Conservation (phyloP, 495 filamentous ascomycete genomes). For the Lasiosphaeria ovina region DNA sequence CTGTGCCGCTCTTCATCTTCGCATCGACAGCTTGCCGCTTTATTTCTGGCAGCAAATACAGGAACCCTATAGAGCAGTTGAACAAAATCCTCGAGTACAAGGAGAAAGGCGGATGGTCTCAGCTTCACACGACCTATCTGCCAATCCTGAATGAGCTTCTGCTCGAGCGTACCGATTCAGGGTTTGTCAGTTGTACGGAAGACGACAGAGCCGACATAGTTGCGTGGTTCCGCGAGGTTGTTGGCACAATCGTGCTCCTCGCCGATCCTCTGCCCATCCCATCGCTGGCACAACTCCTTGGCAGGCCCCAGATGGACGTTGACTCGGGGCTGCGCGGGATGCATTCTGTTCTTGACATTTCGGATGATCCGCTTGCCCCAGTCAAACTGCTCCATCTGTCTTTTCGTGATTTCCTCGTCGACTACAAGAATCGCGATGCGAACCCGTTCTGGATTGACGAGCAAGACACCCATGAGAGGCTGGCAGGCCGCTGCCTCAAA, state of each 20-base stretch:
- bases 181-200: too few species aligned
- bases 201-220: slow-evolving; percentile 11
- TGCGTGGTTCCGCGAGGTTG: slow-evolving; percentile 13
- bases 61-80: slow-evolving; percentile 25
- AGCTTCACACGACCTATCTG: slow-evolving; percentile 36
- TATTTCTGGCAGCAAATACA: slow-evolving; percentile 23
- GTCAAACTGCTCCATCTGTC: slow-evolving; percentile 43
- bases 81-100: slow-evolving; percentile 28
- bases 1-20: slow-evolving; percentile 47
- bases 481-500: slow-evolving; percentile 35
- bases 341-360: slow-evolving; percentile 30
- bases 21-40: slow-evolving; percentile 44
- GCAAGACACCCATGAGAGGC: slow-evolving; percentile 10
- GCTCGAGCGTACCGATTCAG: slow-evolving; percentile 10
- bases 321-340: slow-evolving; percentile 22
- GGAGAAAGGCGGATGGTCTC: slow-evolving; percentile 21
- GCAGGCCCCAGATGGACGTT: slow-evolving; percentile 14
- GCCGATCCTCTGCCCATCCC: slow-evolving; percentile 15
- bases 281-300: slow-evolving; percentile 19
- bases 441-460: slow-evolving; percentile 25
- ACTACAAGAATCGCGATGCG: slow-evolving; percentile 28
- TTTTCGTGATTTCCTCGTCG: slow-evolving; percentile 52
- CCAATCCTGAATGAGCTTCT: slow-evolving; percentile 31
- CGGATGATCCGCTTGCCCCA: slow-evolving; percentile 9
- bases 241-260: slow-evolving; percentile 32